Percentiles rank a stretch among this genome's conserved stretches.
Evolutionary conservation across 176 grass and related monocot species (phyloP).

Genomic region (Bolboschoenus planiculmis): DNA sequence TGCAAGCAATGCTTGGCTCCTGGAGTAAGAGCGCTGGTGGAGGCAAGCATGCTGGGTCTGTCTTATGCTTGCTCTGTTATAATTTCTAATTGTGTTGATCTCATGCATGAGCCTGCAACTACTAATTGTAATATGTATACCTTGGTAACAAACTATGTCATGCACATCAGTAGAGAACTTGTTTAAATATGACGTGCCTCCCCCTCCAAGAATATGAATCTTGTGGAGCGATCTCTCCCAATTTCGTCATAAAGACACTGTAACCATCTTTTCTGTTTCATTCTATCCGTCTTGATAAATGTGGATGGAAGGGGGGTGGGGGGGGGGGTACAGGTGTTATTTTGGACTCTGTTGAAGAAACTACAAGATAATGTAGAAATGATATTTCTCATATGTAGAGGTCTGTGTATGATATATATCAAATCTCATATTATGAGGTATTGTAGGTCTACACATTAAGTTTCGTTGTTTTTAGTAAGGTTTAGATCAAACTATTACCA

Average conservation of each 20-base stretch:
- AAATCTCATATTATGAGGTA: background rate
- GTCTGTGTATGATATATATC: background rate
- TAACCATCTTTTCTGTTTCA: background rate
- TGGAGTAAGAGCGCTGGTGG: conserved; percentile 78
- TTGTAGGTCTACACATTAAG: background rate
- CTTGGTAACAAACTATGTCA: background rate
- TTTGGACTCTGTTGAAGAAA: background rate
- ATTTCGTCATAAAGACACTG: background rate
- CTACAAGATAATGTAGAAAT: background rate
- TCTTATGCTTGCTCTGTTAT: conserved; percentile 13
- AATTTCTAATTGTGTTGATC: background rate
- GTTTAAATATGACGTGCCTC: background rate
- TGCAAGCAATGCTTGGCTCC: conserved; percentile 95
- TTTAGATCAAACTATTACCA: background rate
- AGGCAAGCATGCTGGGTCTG: conserved; percentile 88
- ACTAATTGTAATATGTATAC: background rate
- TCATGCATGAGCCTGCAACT: background rate
- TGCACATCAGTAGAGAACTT: background rate
- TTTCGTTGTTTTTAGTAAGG: background rate
- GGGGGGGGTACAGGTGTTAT: no score
- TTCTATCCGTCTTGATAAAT: background rate
- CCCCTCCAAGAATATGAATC: background rate
- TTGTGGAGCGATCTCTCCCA: background rate
- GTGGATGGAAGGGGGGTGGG: background rate
- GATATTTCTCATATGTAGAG: background rate